Base-by-base conservation (phyloP, 2,329 filamentous ascomycete species). In the Neofusicoccum ribis region DNA sequence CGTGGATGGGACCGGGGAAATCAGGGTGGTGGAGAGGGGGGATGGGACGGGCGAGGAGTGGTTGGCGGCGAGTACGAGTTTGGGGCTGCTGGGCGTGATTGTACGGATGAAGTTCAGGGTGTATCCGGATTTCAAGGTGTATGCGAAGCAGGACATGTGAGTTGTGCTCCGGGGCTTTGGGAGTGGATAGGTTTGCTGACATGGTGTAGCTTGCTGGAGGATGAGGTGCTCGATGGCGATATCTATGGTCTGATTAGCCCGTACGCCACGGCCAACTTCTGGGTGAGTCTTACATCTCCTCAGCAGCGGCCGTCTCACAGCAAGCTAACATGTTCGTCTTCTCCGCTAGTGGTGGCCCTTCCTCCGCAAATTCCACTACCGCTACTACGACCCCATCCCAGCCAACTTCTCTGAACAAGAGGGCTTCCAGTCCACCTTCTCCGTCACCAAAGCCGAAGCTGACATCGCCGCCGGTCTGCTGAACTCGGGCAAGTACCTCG, bases 351-450 rank as follows among this genome's bases (percentile, higher is more conserved):
- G 82, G 82, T 84, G 82, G 82, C 82, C 82, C 1, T 82, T 81
- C 70, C 78, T 81, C 66, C 75, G 72, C 67, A 83, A 83, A 70
- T 84, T 85, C 71, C 82, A 84, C 72, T 81, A 80, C 72, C 77
- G 82, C n/a, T 84, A 83, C 72, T 85, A 85, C 70, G 81, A 84
- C 69, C 71, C 77, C n/a, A 75, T 84, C 3, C 74, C 78, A 0
- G 67, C 71, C n/a, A 74, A 76, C 46, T 72, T 74, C 11, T 80
- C 77, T 59, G 68, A 72, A 41, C 82, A 84, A 67, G 70, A 83
- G 66, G 83, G 81, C 8, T 84, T 84, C 71, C 82, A 84, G 67
- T 83, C 80, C 67, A 85, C 82, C 20, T 85, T 85, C 68, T 84
- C 82, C 41, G 72, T 84, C 27, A 80, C 82, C 0, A 72, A 78